These are phyloP conservation scores for Butyriboletus loyo DNA, from an alignment of 768 basidiomycete genomes.

Conservation along the genomic window DNA sequence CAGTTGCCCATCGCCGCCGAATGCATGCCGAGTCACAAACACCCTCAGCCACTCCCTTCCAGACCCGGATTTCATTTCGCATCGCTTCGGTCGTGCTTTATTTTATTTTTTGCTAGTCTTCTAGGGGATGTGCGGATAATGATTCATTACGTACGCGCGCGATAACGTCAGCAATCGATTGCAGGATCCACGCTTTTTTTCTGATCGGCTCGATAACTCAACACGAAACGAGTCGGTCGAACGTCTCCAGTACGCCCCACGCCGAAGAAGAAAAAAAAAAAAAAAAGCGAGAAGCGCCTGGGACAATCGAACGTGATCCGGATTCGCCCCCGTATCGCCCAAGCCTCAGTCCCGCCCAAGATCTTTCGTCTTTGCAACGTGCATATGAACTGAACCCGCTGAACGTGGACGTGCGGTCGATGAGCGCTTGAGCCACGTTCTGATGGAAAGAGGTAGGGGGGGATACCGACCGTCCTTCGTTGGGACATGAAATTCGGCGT, in stretches of 20 bases:
- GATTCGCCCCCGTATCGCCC: no score
- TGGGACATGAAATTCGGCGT: no score
- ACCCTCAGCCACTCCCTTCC: constrained; percentile 1
- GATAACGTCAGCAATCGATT: constrained; percentile 9
- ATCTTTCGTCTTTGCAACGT: no score
- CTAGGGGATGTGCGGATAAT: neutral
- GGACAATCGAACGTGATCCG: no score
- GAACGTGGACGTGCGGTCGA: no score
- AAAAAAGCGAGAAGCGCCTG: neutral
- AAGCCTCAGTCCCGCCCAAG: no score
- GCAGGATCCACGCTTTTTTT: constrained; percentile 13
- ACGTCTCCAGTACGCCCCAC: neutral
- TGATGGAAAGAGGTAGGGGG: no score
- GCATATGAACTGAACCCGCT: no score
- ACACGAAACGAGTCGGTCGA: neutral
- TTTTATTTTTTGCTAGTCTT: neutral
- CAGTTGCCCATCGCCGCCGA: constrained; percentile 3
- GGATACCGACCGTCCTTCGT: no score
- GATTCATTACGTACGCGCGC: neutral
- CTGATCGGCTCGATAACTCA: constrained; percentile 11
- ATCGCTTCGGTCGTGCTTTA: neutral
- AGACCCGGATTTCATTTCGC: constrained; percentile 8
- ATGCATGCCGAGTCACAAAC: neutral
- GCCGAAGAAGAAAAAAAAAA: neutral
- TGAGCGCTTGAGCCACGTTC: no score